A percentile compares a stretch with the other conserved stretches of the same genome.
phyloP scores from a whole-genome alignment of 768 basidiomycete species.

The Austroboletus eburneus region DNA sequence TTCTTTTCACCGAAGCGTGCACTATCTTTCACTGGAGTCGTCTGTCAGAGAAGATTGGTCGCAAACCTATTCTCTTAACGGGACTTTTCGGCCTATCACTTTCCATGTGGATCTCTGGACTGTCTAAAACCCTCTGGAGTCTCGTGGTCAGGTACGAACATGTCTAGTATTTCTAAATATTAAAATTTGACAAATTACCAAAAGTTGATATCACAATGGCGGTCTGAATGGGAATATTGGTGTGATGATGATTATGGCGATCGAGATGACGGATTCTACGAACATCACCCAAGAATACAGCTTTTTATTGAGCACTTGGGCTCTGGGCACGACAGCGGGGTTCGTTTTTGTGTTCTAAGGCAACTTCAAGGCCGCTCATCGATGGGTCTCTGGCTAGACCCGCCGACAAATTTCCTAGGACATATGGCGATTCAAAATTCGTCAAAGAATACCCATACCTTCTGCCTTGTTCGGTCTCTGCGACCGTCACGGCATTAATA shows the following conservation, averaged over 20 bases:
- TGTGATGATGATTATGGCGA: background rate
- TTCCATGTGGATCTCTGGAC: background rate
- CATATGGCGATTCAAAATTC: background rate
- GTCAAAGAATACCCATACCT: background rate
- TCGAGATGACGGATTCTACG: background rate
- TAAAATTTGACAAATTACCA: background rate
- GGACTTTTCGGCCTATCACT: background rate
- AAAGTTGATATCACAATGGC: background rate
- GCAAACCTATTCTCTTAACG: background rate
- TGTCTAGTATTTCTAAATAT: background rate
- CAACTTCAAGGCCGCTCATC: background rate
- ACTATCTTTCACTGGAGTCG: background rate
- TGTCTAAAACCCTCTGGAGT: background rate
- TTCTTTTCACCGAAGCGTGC: background rate
- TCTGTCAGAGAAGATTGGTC: background rate
- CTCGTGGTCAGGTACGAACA: background rate
- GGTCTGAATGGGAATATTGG: background rate
- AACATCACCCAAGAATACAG: background rate
- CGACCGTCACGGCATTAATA: background rate
- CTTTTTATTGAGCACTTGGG: background rate
- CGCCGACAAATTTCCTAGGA: background rate
- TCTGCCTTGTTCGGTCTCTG: background rate
- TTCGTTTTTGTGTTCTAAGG: background rate
- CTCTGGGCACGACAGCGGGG: background rate
- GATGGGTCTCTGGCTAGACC: background rate